A percentile compares a stretch with the other conserved stretches of the same genome.
These are phyloP conservation scores for Penicillium sp. DNA, from an alignment of 2,329 filamentous ascomycete species.

Conservation along the genomic window DNA sequence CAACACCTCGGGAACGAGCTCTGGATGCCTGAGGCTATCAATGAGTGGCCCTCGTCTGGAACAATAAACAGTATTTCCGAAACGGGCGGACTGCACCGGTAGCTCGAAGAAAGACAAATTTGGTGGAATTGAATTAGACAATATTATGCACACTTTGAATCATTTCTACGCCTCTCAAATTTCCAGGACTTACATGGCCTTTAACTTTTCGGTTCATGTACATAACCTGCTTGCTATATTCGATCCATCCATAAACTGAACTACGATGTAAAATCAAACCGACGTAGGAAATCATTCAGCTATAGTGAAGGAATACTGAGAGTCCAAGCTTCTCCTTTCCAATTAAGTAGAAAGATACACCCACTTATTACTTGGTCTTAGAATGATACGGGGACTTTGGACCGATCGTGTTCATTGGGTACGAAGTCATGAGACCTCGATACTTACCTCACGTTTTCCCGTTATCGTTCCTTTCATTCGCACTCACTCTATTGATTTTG, in stretches of 20 bases:
- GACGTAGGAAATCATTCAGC: not conserved
- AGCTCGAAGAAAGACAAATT: not conserved
- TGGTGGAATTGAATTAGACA: not conserved
- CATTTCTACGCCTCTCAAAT: too few relatives aligned
- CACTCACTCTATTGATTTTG: not conserved
- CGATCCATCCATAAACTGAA: not conserved
- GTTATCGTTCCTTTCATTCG: not conserved
- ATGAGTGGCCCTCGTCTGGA: not conserved
- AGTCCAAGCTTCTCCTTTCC: not conserved
- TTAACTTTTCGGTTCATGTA: not conserved
- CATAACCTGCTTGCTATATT: not conserved
- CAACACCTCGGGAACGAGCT: conserved; percentile 5
- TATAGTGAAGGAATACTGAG: not conserved
- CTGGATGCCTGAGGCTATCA: conserved; percentile 12
- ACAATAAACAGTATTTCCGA: not conserved
- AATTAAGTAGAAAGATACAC: too few relatives aligned
- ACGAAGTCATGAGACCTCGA: not conserved
- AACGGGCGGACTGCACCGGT: too few relatives aligned
- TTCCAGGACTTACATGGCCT: not conserved
- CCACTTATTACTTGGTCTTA: not conserved
- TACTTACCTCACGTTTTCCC: not conserved
- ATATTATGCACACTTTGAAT: too few relatives aligned
- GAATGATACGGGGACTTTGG: not conserved
- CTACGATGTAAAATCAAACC: not conserved
- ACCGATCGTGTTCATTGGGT: not conserved